Base-by-base conservation (phyloP, 768 basidiomycete genomes). In the Pleurotus giganteus region DNA sequence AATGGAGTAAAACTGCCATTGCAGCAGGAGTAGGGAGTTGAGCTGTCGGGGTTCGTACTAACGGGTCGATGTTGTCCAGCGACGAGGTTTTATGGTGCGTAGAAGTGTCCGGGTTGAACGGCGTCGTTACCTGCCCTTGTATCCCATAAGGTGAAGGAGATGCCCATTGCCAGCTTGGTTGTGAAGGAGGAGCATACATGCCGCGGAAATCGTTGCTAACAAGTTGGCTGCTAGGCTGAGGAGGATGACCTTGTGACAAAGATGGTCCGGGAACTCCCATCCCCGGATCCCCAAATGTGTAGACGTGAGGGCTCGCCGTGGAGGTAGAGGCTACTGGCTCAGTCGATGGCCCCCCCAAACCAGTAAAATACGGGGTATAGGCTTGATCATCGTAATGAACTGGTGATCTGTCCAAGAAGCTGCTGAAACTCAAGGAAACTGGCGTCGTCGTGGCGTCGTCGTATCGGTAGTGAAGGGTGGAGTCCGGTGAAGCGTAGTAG, bases 381-480 rank as follows among this genome's bases (percentile, higher is more conserved):
- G 27, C 73, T 66, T 72, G 71, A 73, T 75, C 70, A 70, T 71
- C 71, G 69, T 74, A 73, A 55, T 65, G 59, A 62, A 70, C 66
- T 60, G 77, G 73, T 70, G 78, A 80, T 80, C 78, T 77, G 60
- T 71, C 72, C 59, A 76, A 79, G 78, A 79, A 80, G 78, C 70
- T 61, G 49, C 45, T 63, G 57, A 65, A 62, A 66, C 71, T 70
- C 68, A 37, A 51, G 49, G 49, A 28, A 17, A 19, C 19, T 23
- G 49, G 34, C 37, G 49, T 19, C 15, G 52, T 34, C 9, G 42
- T 32, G 52, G 52, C 39, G 52, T 53, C 42, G 52, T 29, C 41
- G 24, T 42, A 44, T 37, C 29, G 28, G 26, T 42, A 42, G 39
- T 17, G 29, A n/a, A 44, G 24, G 26, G 17, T 13, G 8, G 13